A percentile compares a stretch with the other conserved stretches of the same genome.
phyloP scores from a whole-genome alignment of 2,329 filamentous ascomycete species.

The Microsporum ferrugineum region DNA sequence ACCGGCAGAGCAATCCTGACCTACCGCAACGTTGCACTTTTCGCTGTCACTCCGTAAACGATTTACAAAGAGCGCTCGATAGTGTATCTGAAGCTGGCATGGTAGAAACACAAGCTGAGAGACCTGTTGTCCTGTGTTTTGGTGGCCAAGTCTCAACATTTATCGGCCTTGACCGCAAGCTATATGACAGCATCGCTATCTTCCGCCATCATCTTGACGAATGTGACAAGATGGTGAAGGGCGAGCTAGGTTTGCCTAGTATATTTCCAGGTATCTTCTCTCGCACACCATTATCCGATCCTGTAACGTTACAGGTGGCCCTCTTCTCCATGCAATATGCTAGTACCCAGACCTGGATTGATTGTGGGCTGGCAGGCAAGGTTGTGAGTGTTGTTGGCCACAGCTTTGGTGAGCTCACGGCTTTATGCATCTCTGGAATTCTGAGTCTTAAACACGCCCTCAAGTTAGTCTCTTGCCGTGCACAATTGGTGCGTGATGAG shows the following conservation, averaged over 20 bases:
- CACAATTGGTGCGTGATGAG: slow-evolving; percentile 6
- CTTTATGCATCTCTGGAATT: slow-evolving; percentile 23
- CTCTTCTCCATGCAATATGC: slow-evolving; percentile 31
- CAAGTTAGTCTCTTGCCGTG: slow-evolving; percentile 22
- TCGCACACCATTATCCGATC: slow-evolving; percentile 3
- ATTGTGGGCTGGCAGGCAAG: slow-evolving; percentile 20
- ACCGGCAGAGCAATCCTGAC: slow-evolving; percentile 12
- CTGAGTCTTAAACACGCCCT: slow-evolving; percentile 23
- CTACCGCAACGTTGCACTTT: slow-evolving; percentile 10
- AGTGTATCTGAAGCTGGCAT: neutral
- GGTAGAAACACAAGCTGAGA: slow-evolving; percentile 3
- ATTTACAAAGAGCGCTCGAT: neutral
- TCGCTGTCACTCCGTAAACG: neutral
- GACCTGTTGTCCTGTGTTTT: slow-evolving; percentile 25
- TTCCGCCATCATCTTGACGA: slow-evolving; percentile 25
- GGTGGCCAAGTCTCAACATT: slow-evolving; percentile 27
- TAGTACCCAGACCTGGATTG: slow-evolving; percentile 28
- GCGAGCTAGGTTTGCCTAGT: slow-evolving; percentile 15
- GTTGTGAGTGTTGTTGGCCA: slow-evolving; percentile 13
- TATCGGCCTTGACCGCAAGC: slow-evolving; percentile 19
- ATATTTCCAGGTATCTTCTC: slow-evolving; percentile 18
- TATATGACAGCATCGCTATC: slow-evolving; percentile 20
- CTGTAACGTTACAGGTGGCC: slow-evolving; percentile 25
- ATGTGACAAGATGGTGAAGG: slow-evolving; percentile 23
- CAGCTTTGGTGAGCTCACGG: slow-evolving; percentile 29